Evolutionary conservation across 106 monocot genomes (phyloP), one percentile per base, ranked within the genome.

Genomic region (Acorus calamus): DNA sequence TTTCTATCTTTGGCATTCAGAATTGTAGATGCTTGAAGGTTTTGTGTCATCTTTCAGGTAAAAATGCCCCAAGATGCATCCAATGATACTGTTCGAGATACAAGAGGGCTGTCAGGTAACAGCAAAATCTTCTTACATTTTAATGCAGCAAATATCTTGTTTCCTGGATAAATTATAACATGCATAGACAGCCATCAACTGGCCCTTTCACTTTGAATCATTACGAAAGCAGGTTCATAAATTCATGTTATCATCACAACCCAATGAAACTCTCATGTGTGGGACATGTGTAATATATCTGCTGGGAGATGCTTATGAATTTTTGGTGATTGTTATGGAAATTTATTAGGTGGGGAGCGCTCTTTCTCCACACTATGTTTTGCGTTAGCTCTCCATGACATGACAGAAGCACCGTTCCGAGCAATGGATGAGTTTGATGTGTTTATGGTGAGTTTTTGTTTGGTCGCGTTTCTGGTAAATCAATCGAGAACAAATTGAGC

Each of bases 381-480:
- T 71, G 85, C 98, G 10, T 63, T 98, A 52, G 88, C 98, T 72
- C 91, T 98, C 66, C 96, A 98, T 69, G 87, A 85, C 11, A 91
- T 98, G 91, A 92, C 92, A 10, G 98, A 98, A 72, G 77, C 98
- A 46, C 98, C 98, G 60, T 98, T 98, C 58, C 77, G 92, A 50
- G 91, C 98, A n/a, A 98, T 98, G 98, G 98, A 98, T 72, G 98
- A 98, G 66, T 92, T 98, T 76, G 98, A 98, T 73, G 98, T 98
- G 4, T 92, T 98, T 57, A 98, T 98, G 92, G 98, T 92, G 62
- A 80, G 84, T 70, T 9, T 57, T 62, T 50, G 3, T 2, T 53
- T 47, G 66, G 57, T 50, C 55, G 2, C 49, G 47, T n/a, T 61
- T 61, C 28, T 28, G 28, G 28, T 28, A 28, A 28, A 28, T 28